phyloP scores from a whole-genome alignment of 2,329 filamentous ascomycete genomes.

The Berkeleyomyces rouxiae region DNA sequence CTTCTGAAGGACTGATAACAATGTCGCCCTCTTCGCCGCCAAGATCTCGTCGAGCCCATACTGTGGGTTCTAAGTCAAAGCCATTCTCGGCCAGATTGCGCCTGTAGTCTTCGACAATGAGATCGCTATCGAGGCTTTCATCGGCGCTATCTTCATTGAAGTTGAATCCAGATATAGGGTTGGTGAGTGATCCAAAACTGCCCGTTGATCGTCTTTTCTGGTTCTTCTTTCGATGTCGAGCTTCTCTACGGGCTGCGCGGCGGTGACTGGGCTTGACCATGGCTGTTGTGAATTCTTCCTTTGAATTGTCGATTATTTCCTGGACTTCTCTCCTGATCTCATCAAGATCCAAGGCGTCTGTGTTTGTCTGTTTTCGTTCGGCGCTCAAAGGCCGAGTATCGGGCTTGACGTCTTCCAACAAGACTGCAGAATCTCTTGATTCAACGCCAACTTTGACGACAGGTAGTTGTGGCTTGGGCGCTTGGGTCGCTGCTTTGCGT shows the following conservation, averaged over 20 bases:
- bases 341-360: not conserved
- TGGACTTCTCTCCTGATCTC: constrained; percentile 1
- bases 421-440: not conserved
- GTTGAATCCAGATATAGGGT: not conserved
- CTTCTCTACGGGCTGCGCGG: constrained; percentile 10
- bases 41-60: constrained; percentile 28
- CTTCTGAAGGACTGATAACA: not conserved
- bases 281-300: not conserved
- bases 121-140: not conserved
- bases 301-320: not conserved
- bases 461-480: not conserved
- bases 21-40: constrained; percentile 18
- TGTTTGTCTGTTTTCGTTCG: not conserved
- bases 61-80: constrained; percentile 41
- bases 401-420: not conserved
- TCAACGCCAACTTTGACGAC: not conserved
- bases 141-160: not conserved
- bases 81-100: constrained; percentile 41
- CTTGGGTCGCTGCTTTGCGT: constrained; percentile 23
- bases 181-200: not conserved
- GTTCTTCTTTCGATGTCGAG: constrained; percentile 15
- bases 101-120: constrained; percentile 41
- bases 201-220: not conserved
- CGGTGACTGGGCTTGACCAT: constrained; percentile 13
- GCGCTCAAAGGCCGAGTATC: not conserved